Evolutionary conservation across 225 moss, liverwort and hornwort genomes (phyloP).

Genomic region (Ulota crispa): DNA sequence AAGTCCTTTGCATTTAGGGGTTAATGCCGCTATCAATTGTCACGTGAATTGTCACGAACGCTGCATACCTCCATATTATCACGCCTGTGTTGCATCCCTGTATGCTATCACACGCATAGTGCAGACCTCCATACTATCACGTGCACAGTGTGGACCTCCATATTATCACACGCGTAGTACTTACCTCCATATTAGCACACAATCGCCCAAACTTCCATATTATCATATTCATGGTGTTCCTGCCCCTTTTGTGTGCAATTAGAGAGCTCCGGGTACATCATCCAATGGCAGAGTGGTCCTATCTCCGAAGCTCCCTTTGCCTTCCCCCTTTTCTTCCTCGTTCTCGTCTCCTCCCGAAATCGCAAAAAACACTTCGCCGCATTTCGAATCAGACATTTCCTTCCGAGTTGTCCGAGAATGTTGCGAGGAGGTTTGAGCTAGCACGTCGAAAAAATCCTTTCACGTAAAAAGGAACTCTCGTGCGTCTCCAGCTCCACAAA

Average conservation of each 20-base stretch:
- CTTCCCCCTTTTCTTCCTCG: too few species aligned
- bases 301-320: slow-evolving; percentile 8
- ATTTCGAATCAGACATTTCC: not conserved
- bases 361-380: not conserved
- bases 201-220: not conserved
- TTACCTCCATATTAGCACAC: too few species aligned
- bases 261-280: not conserved
- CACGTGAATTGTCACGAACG: too few species aligned
- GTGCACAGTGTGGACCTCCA: too few species aligned
- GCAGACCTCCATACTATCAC: too few species aligned
- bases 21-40: not conserved
- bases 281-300: slow-evolving; percentile 7
- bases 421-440: slow-evolving; percentile 23
- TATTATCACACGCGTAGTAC: too few species aligned
- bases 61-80: too few species aligned
- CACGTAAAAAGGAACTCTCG: not conserved
- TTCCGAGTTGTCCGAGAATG: slow-evolving; percentile 9
- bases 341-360: not conserved
- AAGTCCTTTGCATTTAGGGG: too few species aligned
- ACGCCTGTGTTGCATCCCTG: too few species aligned
- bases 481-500: not conserved
- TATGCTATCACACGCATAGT: too few species aligned
- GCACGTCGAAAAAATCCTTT: not conserved
- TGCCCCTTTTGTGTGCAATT: not conserved
- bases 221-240: not conserved